Conservation (phyloP, 176 grass and related monocot genomes). For the Triticum aestivum region IWGSC_CS_RefSeq_v2.1 NC_057809.1:252753005-252753504, state of each 20-base stretch:
- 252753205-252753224: conserved; percentile 77
- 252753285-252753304: not conserved
- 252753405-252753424: not conserved
- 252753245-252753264: conserved; percentile 78
- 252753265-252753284: conserved; percentile 6
- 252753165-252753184: conserved; percentile 51
- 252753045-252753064: conserved; percentile 99
- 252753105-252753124: not conserved
- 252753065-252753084: conserved; percentile 94
- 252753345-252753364: not conserved
- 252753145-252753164: not conserved
- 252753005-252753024: conserved; percentile 77
- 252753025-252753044: conserved; percentile 96
- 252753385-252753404: not conserved
- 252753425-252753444: not conserved
- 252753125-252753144: not conserved
- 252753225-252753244: conserved; percentile 69
- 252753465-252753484: not conserved
- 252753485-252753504: not conserved
- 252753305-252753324: not conserved
- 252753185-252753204: conserved; percentile 83
- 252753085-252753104: conserved; percentile 45
- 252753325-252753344: not conserved
- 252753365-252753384: not conserved
- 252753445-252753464: not conserved